Percentiles rank a stretch among this genome's conserved stretches.
Evolutionary conservation across 1,139 yeast genomes (phyloP).

Genomic region (Suhomyces panamericanus): DNA sequence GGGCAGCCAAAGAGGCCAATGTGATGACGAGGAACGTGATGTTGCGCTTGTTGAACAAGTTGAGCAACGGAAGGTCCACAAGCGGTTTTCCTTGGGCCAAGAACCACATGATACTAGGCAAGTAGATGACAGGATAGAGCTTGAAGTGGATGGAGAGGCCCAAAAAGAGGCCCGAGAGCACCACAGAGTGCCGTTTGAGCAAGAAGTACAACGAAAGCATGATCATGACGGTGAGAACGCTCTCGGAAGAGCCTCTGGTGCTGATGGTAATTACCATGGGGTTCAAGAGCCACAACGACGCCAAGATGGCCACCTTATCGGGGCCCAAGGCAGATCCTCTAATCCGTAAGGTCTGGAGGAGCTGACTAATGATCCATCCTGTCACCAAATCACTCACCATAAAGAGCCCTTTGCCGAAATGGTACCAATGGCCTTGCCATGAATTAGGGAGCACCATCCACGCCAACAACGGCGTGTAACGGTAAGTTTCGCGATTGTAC

Average conservation of each 20-base stretch:
- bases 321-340: conserved; percentile 18
- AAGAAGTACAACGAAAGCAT: conserved; percentile 57
- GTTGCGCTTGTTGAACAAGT: conserved; percentile 46
- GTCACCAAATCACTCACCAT: conserved; percentile 78
- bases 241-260: conserved; percentile 92
- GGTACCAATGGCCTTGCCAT: conserved; percentile 48
- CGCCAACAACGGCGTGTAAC: conserved; percentile 88
- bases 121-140: conserved; percentile 84
- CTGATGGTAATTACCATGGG: conserved; percentile 95
- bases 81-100: conserved; percentile 27
- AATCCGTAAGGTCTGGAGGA: conserved; percentile 26
- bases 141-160: conserved; percentile 89
- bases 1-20: conserved; percentile 40
- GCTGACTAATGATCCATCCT: conserved; percentile 61
- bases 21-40: conserved; percentile 45
- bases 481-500: conserved; percentile 78
- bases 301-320: conserved; percentile 38
- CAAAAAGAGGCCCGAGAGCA: conserved; percentile 61
- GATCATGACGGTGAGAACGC: conserved; percentile 77
- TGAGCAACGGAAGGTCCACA: conserved; percentile 29
- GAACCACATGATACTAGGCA: conserved; percentile 51
- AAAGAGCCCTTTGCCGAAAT: conserved; percentile 79
- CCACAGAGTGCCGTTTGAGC: conserved; percentile 27
- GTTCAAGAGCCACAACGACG: conserved; percentile 81
- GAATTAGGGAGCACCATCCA: conserved; percentile 77